Evolutionary conservation across 176 grass and related monocot genomes (phyloP).

Genomic region (Neostapfia colusana): DNA sequence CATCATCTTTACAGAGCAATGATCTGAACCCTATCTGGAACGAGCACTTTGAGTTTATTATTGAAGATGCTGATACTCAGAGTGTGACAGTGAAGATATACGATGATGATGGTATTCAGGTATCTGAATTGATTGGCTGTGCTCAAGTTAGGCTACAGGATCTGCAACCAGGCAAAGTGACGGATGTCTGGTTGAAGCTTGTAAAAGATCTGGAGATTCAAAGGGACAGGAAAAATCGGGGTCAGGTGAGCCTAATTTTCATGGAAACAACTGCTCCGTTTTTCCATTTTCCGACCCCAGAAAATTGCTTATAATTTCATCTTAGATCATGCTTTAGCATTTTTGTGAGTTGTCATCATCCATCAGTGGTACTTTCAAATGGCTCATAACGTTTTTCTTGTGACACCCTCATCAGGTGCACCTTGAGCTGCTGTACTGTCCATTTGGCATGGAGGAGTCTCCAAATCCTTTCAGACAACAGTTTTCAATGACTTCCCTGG

Average conservation of each 20-base stretch:
- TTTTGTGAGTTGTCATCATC: background rate
- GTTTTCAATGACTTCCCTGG: slow-evolving; percentile 88
- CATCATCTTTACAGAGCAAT: slow-evolving; percentile 59
- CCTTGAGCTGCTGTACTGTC: slow-evolving; percentile 84
- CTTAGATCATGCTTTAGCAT: background rate
- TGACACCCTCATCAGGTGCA: slow-evolving; percentile 61
- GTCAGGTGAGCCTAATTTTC: slow-evolving; percentile 61
- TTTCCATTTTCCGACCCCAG: background rate
- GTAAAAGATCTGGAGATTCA: slow-evolving; percentile 97
- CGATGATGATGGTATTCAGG: slow-evolving; percentile 92
- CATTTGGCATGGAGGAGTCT: slow-evolving; percentile 64
- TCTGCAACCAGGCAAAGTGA: slow-evolving; percentile 89
- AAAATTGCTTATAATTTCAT: background rate
- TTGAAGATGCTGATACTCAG: slow-evolving; percentile 84
- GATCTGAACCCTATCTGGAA: slow-evolving; percentile 98
- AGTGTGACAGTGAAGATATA: slow-evolving; percentile 81
- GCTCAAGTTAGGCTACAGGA: slow-evolving; percentile 72
- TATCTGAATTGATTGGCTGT: slow-evolving; percentile 90
- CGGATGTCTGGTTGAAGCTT: slow-evolving; percentile 94
- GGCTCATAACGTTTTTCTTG: background rate
- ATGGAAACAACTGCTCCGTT: background rate
- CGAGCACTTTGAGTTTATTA: slow-evolving; percentile 89
- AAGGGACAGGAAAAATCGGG: slow-evolving; percentile 84
- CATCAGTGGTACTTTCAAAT: background rate
- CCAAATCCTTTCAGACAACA: slow-evolving; percentile 77